Conservation (phyloP, 805 yeast genomes). For the Cyberlindnera lachancei region DNA sequence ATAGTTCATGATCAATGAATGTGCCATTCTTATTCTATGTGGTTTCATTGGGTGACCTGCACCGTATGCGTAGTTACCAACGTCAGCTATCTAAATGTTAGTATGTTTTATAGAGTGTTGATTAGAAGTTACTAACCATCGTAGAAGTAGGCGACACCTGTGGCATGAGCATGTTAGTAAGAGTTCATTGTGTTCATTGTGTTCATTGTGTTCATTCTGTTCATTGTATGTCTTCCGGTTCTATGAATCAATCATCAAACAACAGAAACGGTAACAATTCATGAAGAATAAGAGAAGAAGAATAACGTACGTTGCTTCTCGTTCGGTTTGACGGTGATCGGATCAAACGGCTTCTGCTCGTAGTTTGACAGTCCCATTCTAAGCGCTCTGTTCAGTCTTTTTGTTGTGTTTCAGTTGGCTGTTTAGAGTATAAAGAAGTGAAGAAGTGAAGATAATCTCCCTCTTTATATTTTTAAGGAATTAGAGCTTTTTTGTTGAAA, state of each 20-base stretch:
- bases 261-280: too few relatives aligned
- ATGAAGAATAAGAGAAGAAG: neutral
- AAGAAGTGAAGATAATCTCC: too few relatives aligned
- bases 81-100: constrained; percentile 48
- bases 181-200: too few relatives aligned
- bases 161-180: constrained; percentile 9
- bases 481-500: too few relatives aligned
- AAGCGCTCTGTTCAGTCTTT: neutral
- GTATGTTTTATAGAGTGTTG: neutral
- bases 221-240: too few relatives aligned
- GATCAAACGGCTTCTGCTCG: constrained; percentile 51
- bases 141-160: constrained; percentile 65
- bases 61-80: constrained; percentile 96
- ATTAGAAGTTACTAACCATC: constrained; percentile 32
- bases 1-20: constrained; percentile 92
- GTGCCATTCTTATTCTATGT: constrained; percentile 97
- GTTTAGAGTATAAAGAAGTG: neutral
- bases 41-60: constrained; percentile 99
- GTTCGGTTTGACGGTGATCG: constrained; percentile 46
- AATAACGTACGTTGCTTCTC: constrained; percentile 38
- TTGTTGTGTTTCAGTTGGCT: too few relatives aligned
- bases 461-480: too few relatives aligned
- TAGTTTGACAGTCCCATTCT: constrained; percentile 19
- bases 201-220: too few relatives aligned
- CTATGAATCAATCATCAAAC: too few relatives aligned